Percentiles rank a stretch among this genome's conserved stretches.
Evolutionary conservation across 306 rosid genomes (phyloP).

Genomic region (Mucuna pruriens): DNA sequence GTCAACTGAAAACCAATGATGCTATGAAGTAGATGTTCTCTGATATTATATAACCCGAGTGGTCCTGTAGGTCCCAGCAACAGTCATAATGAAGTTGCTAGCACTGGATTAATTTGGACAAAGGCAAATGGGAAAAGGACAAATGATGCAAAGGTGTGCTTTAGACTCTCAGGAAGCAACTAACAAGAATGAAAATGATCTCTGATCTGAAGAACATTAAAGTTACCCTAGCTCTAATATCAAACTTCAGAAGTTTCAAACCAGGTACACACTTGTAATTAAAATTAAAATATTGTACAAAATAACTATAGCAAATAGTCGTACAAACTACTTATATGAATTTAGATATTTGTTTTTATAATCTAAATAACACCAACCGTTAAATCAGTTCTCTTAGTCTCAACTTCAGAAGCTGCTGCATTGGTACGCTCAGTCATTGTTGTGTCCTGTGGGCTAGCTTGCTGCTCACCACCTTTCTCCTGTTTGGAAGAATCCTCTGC

Average conservation of each 20-base stretch:
- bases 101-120: not conserved
- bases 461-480: slow-evolving; percentile 77
- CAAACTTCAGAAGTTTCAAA: not conserved
- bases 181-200: not conserved
- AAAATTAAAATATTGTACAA: not conserved
- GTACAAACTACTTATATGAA: not conserved
- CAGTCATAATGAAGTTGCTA: not conserved
- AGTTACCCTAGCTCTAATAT: not conserved
- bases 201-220: not conserved
- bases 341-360: slow-evolving; percentile 6
- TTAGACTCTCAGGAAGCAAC: not conserved
- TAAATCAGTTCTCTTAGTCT: slow-evolving; percentile 72
- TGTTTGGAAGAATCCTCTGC: slow-evolving; percentile 83
- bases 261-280: not conserved
- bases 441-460: slow-evolving; percentile 82
- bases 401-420: slow-evolving; percentile 65
- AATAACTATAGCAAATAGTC: not conserved
- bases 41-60: not conserved
- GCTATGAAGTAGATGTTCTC: not conserved
- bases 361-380: slow-evolving; percentile 47
- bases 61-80: not conserved
- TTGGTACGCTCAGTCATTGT: slow-evolving; percentile 79
- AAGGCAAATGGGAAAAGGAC: not conserved
- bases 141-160: not conserved
- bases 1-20: not conserved